Percentiles rank a stretch among this genome's conserved stretches.
These are phyloP conservation scores for Tylopilus orsonianus DNA, from an alignment of 1,284 basidiomycete species.

Conservation along the genomic window DNA sequence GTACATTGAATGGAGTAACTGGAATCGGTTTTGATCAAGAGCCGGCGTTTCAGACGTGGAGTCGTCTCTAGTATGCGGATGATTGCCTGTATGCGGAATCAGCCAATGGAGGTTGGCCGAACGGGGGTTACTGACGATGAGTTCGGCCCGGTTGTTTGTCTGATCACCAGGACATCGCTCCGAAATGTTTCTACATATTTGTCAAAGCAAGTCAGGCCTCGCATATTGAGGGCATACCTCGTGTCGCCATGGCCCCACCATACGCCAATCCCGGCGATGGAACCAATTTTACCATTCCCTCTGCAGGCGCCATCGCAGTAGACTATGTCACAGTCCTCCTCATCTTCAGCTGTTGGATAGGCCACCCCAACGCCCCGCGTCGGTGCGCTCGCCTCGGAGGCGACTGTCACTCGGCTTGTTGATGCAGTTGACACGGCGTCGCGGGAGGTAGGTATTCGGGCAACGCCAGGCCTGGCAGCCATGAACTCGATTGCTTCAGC, in stretches of 20 bases:
- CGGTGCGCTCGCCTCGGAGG: not conserved
- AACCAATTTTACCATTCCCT: constrained; percentile 63
- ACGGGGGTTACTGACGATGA: constrained; percentile 54
- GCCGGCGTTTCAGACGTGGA: constrained; percentile 48
- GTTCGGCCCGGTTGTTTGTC: constrained; percentile 87
- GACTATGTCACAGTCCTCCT: constrained; percentile 43
- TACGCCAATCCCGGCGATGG: constrained; percentile 71
- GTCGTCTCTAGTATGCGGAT: constrained; percentile 68
- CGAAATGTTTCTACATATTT: constrained; percentile 59
- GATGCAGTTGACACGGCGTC: not conserved
- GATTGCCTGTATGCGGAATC: constrained; percentile 56
- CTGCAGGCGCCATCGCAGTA: constrained; percentile 83
- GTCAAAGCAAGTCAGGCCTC: not conserved
- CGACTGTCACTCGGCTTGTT: not conserved
- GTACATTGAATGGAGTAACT: constrained; percentile 72
- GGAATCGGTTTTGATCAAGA: constrained; percentile 77
- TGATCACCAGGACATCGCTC: constrained; percentile 81
- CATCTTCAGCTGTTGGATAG: constrained; percentile 13
- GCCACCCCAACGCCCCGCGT: not conserved
- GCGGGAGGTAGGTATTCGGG: constrained; percentile 1
- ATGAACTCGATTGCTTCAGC: constrained; percentile 52
- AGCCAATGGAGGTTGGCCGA: constrained; percentile 1
- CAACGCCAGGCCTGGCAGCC: constrained; percentile 8
- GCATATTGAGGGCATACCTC: constrained; percentile 42
- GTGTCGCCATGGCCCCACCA: constrained; percentile 70